Evolutionary conservation across 164 flowering plant species (phyloP).

Genomic region (Cinnamomum micranthum): DNA sequence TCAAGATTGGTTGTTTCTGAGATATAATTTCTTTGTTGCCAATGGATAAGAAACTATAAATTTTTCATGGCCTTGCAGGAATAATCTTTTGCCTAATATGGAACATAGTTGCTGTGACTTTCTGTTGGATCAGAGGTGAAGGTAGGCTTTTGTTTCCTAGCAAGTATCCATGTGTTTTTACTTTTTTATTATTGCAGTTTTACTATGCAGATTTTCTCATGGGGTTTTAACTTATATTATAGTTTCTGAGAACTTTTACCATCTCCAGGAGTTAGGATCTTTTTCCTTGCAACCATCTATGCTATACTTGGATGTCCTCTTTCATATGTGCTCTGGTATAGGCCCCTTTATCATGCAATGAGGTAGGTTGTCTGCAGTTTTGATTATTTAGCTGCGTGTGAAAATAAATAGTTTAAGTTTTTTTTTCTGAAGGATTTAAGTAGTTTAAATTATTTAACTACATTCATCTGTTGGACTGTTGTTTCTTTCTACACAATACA

Average conservation of each 20-base stretch:
- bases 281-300: conserved; percentile 87
- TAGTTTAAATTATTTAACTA: neutral
- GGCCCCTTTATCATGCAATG: conserved; percentile 98
- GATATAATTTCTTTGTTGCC: neutral
- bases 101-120: conserved; percentile 77
- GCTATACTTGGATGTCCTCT: conserved; percentile 80
- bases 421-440: too few relatives aligned
- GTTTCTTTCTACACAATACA: neutral
- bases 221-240: neutral
- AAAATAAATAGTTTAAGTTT: neutral
- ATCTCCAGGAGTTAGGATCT: conserved; percentile 78
- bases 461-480: neutral
- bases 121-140: conserved; percentile 88
- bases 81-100: conserved; percentile 77
- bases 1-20: neutral
- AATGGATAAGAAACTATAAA: neutral
- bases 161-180: neutral
- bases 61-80: conserved; percentile 46
- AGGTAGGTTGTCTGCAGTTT: conserved; percentile 39
- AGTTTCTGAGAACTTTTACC: neutral
- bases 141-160: conserved; percentile 40
- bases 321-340: conserved; percentile 95
- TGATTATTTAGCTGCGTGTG: neutral
- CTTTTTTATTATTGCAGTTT: neutral
- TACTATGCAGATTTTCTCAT: neutral